Conservation (phyloP, 2,329 filamentous ascomycete species). For the Thielaviopsis punctulata region DNA sequence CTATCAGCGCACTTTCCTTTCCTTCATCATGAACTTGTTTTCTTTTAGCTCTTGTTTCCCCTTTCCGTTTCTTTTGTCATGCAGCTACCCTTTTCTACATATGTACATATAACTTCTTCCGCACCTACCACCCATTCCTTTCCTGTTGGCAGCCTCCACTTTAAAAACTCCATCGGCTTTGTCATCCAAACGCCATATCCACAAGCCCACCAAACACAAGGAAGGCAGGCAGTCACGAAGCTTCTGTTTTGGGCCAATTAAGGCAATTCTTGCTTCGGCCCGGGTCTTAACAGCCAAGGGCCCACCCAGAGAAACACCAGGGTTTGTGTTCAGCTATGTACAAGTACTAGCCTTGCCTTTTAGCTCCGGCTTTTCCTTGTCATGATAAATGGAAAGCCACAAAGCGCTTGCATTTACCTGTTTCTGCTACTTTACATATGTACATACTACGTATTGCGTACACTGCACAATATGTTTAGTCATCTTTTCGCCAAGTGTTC, state of each 20-base stretch:
- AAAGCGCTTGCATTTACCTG: neutral
- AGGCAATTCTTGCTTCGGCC: neutral
- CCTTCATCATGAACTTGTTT: neutral
- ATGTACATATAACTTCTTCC: too few species aligned
- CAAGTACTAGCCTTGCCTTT: neutral
- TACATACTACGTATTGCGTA: too few species aligned
- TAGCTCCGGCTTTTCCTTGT: neutral
- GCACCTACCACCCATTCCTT: neutral
- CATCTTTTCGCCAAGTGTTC: neutral
- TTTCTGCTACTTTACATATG: neutral
- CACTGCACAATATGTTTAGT: too few species aligned
- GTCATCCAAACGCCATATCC: too few species aligned
- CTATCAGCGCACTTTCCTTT: neutral
- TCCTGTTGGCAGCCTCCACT: neutral
- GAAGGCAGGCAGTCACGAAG: neutral
- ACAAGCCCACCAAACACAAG: too few species aligned
- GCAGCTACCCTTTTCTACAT: too few species aligned
- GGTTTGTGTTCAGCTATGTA: neutral
- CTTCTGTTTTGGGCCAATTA: neutral
- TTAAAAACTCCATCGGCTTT: too few species aligned
- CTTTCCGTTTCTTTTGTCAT: neutral
- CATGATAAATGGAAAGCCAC: too few species aligned
- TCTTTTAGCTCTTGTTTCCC: neutral
- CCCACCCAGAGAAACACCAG: neutral
- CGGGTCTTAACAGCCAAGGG: neutral